Conservation (phyloP, 257 asterid species). For the Nicotiana knightiana region DNA sequence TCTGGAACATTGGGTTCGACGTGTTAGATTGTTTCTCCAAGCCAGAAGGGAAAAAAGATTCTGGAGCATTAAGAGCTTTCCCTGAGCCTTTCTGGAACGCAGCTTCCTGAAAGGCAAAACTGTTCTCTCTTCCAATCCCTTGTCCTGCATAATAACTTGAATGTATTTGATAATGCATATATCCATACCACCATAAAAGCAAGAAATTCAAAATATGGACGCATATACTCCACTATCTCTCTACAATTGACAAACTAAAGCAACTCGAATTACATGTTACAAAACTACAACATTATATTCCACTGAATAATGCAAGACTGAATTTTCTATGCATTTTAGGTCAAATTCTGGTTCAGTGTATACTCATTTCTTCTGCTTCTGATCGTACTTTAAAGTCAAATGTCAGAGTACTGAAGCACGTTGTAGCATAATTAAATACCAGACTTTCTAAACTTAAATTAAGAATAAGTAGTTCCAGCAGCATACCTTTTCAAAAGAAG, state of each 20-base stretch:
- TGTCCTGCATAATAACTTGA: constrained; percentile 36
- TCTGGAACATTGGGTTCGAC: constrained; percentile 33
- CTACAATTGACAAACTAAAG: neutral
- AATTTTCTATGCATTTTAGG: neutral
- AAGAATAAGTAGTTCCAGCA: neutral
- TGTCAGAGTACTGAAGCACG: neutral
- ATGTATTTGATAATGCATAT: constrained; percentile 2
- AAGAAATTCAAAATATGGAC: neutral
- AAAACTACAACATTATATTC: neutral
- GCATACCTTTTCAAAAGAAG: neutral
- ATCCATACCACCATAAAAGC: neutral
- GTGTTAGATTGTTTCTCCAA: neutral
- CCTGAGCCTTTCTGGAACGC: constrained; percentile 58
- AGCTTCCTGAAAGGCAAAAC: constrained; percentile 36
- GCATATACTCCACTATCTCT: neutral
- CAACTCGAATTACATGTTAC: neutral
- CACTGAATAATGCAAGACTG: neutral
- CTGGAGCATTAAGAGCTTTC: constrained; percentile 39
- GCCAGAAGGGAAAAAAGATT: constrained; percentile 9
- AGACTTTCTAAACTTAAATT: neutral
- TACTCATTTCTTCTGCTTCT: neutral
- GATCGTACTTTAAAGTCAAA: neutral
- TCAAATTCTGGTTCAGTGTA: neutral
- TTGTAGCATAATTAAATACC: neutral
- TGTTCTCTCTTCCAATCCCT: constrained; percentile 31